A percentile compares a stretch with the other conserved stretches of the same genome.
phyloP scores from a whole-genome alignment of 1,284 basidiomycete genomes.

The Rhodofomes roseus region DNA sequence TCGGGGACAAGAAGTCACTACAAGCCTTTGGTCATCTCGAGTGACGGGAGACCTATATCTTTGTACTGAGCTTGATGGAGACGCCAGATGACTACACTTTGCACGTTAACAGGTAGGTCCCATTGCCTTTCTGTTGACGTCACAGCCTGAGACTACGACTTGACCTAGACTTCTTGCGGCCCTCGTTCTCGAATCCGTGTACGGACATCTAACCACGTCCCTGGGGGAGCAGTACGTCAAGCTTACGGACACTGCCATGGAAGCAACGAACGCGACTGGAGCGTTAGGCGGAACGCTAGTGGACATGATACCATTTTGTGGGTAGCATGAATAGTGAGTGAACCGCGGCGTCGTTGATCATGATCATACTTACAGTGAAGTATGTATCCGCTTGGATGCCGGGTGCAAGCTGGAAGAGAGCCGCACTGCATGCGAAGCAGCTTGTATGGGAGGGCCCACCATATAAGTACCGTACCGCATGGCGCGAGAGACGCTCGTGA shows the following conservation, averaged over 20 bases:
- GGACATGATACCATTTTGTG: not conserved
- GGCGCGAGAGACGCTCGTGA: not conserved
- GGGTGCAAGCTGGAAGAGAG: not conserved
- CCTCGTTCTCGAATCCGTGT: not conserved
- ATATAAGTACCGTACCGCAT: not conserved
- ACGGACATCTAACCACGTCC: not conserved
- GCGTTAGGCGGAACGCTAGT: not conserved
- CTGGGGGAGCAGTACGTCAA: not conserved
- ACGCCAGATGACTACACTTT: constrained; percentile 13
- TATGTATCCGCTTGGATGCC: not conserved
- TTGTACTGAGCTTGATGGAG: constrained; percentile 13
- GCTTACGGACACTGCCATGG: not conserved
- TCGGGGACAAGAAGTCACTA: constrained; percentile 12
- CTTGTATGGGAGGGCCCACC: not conserved
- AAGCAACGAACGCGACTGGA: not conserved
- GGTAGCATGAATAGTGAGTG: not conserved
- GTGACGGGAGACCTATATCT: constrained; percentile 13
- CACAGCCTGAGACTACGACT: not conserved
- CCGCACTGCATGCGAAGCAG: not conserved
- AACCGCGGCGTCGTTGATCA: not conserved
- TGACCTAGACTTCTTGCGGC: not conserved
- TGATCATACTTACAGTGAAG: not conserved
- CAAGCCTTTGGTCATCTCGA: constrained; percentile 13
- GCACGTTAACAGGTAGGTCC: constrained; percentile 15
- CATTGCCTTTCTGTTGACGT: not conserved